These are phyloP conservation scores for Hypoxylon sp. DNA, from an alignment of 2,329 filamentous ascomycete genomes.

Conservation along the genomic window DNA sequence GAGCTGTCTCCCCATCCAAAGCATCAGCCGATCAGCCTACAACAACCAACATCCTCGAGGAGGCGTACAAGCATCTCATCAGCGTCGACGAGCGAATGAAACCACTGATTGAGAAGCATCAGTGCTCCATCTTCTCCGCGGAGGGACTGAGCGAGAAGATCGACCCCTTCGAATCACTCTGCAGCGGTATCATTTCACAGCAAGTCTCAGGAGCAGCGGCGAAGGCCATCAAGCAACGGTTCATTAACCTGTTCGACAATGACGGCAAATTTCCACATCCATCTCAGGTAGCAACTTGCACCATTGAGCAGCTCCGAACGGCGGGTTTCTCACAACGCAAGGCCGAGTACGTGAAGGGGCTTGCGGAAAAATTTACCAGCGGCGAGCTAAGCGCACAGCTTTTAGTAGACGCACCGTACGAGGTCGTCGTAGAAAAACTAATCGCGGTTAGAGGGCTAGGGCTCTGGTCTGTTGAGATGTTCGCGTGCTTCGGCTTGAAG, in stretches of 20 bases:
- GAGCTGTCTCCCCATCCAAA: constrained; percentile 62
- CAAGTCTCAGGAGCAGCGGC: constrained; percentile 96
- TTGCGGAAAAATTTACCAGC: constrained; percentile 83
- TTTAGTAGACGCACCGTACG: constrained; percentile 84
- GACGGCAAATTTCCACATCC: constrained; percentile 78
- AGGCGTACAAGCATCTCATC: constrained; percentile 82
- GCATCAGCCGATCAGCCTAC: constrained; percentile 56
- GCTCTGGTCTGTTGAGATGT: constrained; percentile 97
- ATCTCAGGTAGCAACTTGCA: constrained; percentile 74
- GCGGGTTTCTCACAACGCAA: constrained; percentile 95
- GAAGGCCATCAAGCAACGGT: constrained; percentile 88
- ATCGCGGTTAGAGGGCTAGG: constrained; percentile 90
- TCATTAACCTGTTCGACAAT: constrained; percentile 77
- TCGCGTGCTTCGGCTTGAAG: constrained; percentile 95
- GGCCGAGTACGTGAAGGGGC: constrained; percentile 91
- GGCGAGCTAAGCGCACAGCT: constrained; percentile 83
- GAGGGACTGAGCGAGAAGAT: constrained; percentile 86
- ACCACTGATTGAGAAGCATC: constrained; percentile 79
- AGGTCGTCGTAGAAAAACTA: constrained; percentile 85
- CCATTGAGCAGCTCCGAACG: constrained; percentile 79
- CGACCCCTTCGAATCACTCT: constrained; percentile 88
- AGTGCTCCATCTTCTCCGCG: constrained; percentile 84
- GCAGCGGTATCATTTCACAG: constrained; percentile 92
- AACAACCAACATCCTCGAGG: constrained; percentile 79
- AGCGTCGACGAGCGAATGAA: constrained; percentile 79